Base-by-base conservation (phyloP, 1,139 yeast genomes). In the Diutina neorugosa region DNA sequence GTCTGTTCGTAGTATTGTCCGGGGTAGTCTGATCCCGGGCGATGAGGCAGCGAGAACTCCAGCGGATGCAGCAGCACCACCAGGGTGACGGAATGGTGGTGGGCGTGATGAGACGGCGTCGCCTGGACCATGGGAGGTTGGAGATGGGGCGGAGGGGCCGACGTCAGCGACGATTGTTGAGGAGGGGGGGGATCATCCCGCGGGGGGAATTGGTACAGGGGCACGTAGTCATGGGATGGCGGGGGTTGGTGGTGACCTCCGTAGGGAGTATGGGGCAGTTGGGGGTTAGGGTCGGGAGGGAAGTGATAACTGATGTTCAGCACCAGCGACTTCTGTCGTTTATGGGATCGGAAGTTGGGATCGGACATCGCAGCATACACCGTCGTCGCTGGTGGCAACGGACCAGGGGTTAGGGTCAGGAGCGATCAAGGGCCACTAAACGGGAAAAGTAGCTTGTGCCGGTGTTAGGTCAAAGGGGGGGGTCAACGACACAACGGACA, bases 271-370 rank as follows among this genome's bases (percentile, higher is more conserved):
- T 9, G 23, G 25, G 40, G 40, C 23, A 18, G 20, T 18, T 27
- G 40, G 14, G 50, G 50, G 37, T 53, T 34, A 14, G 37, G n/a
- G n/a, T 25, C 54, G 55, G 27, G 42, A 19, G 60, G 62, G 55
- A 66, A 67, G 56, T 69, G 67, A 56, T 65, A 69, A 31, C 70
- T 68, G 23, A 65, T 60, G 57, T 66, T 70, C 73, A 69, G 73
- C 52, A 69, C 55, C 47, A 72, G 69, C 55, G 74, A 69, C 59
- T 71, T 71, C 63, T 71, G 76, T 56, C 77, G 74, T 60, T 72
- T 72, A 60, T 72, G 76, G 8, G 44, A 40, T 19, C 37, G 44
- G 37, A 14, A 23, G 44, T 21, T 21, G 34, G 51, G 51, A 40
- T 40, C 40, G 44, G 44, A 40, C 44, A 49, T 37, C 31, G 23